Conservation (phyloP, 129 eudicot species). For the Chrysanthemum lavandulifolium region DNA sequence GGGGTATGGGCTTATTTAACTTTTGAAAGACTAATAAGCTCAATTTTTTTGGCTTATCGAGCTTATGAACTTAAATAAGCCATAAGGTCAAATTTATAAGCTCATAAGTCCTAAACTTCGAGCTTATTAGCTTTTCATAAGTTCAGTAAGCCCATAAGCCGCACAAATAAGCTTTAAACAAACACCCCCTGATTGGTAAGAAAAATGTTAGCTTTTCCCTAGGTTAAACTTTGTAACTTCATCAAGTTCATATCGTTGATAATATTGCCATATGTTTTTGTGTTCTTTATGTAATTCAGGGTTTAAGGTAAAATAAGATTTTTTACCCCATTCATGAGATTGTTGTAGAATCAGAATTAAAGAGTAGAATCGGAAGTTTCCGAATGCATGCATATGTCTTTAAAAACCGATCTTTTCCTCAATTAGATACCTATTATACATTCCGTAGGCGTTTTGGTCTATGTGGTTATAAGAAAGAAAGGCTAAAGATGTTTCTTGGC, state of each 20-base stretch:
- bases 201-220: constrained; percentile 4
- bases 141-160: too few relatives aligned
- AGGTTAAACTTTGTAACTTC: constrained; percentile 11
- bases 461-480: not conserved
- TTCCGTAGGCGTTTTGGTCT: not conserved
- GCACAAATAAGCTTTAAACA: too few relatives aligned
- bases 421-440: not conserved
- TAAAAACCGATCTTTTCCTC: not conserved
- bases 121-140: too few relatives aligned
- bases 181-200: constrained; percentile 2
- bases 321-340: constrained; percentile 13
- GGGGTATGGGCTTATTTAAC: too few relatives aligned
- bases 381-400: constrained; percentile 10
- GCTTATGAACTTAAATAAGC: too few relatives aligned
- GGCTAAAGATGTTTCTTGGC: too few relatives aligned
- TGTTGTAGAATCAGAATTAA: constrained; percentile 16
- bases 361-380: constrained; percentile 25
- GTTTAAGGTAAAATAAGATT: constrained; percentile 19
- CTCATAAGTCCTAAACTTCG: too few relatives aligned
- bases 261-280: not conserved
- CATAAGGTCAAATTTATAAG: too few relatives aligned
- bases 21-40: too few relatives aligned
- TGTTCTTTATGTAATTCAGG: constrained; percentile 5
- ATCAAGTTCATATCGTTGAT: not conserved
- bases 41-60: too few relatives aligned